Conservation (phyloP, 768 basidiomycete species). For the Nevesoporus exiguus region DNA sequence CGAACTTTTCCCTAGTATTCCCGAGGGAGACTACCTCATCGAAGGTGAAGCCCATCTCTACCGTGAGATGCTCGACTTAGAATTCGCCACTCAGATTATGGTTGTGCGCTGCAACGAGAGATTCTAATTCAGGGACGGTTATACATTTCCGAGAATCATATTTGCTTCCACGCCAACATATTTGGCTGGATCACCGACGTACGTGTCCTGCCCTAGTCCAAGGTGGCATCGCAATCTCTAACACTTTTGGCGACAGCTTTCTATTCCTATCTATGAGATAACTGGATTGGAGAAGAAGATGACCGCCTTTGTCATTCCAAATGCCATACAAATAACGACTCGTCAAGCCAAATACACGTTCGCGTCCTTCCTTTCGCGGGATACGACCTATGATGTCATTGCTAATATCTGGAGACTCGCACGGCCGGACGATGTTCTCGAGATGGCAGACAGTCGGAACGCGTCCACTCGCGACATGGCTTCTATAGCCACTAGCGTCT, state of each 20-base stretch:
- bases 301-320: constrained; percentile 97
- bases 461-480: constrained; percentile 18
- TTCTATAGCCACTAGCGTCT: constrained; percentile 16
- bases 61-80: background rate
- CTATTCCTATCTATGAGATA: constrained; percentile 86
- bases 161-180: constrained; percentile 99
- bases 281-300: constrained; percentile 89
- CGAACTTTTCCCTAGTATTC: constrained; percentile 82
- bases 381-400: constrained; percentile 95
- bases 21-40: constrained; percentile 96
- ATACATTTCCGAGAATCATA: constrained; percentile 97
- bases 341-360: constrained; percentile 85
- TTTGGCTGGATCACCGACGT: constrained; percentile 99
- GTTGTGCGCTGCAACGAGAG: constrained; percentile 94
- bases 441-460: constrained; percentile 14
- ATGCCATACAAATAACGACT: constrained; percentile 89
- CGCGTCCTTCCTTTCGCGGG: constrained; percentile 93
- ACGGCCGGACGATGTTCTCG: constrained; percentile 57
- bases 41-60: constrained; percentile 62
- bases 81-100: constrained; percentile 67
- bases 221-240: background rate
- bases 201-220: constrained; percentile 32
- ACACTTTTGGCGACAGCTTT: constrained; percentile 49
- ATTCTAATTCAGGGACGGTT: constrained; percentile 94
- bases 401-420: constrained; percentile 93